phyloP scores from a whole-genome alignment of 2,329 filamentous ascomycete species.

The Alternaria solani region DNA sequence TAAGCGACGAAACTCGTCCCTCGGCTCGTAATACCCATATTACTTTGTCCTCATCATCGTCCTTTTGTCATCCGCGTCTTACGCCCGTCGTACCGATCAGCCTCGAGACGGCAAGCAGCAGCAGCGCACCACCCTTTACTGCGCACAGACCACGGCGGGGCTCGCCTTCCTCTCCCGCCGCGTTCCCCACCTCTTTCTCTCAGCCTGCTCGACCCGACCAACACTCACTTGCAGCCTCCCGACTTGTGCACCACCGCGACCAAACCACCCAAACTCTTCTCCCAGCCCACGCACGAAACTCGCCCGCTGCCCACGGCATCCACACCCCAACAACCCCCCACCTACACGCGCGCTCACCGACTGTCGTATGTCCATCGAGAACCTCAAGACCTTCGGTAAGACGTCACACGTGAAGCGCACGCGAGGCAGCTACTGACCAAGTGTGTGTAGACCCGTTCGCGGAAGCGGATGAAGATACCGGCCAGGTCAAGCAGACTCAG shows the following conservation, averaged over 20 bases:
- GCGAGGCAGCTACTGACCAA: conserved; percentile 7
- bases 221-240: conserved; percentile 15
- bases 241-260: conserved; percentile 17
- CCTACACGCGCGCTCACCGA: conserved; percentile 35
- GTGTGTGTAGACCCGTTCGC: conserved; percentile 82
- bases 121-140: conserved; percentile 10
- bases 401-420: conserved; percentile 6
- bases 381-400: conserved; percentile 54
- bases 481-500: conserved; percentile 87
- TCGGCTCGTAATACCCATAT: conserved; percentile 1
- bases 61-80: conserved; percentile 6
- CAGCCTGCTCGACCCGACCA: conserved; percentile 20
- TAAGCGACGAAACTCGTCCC: conserved; percentile 4
- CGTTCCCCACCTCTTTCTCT: conserved; percentile 30
- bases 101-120: conserved; percentile 13
- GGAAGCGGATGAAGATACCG: conserved; percentile 99
- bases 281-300: conserved; percentile 15
- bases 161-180: conserved; percentile 21
- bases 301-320: conserved; percentile 10
- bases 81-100: conserved; percentile 7
- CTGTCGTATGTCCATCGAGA: conserved; percentile 56
- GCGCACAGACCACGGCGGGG: conserved; percentile 20
- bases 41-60: not conserved
- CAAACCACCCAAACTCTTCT: conserved; percentile 18
- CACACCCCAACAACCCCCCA: conserved; percentile 28